phyloP scores from a whole-genome alignment of 2,329 filamentous ascomycete species.

The Rutstroemia sydowiana region DNA sequence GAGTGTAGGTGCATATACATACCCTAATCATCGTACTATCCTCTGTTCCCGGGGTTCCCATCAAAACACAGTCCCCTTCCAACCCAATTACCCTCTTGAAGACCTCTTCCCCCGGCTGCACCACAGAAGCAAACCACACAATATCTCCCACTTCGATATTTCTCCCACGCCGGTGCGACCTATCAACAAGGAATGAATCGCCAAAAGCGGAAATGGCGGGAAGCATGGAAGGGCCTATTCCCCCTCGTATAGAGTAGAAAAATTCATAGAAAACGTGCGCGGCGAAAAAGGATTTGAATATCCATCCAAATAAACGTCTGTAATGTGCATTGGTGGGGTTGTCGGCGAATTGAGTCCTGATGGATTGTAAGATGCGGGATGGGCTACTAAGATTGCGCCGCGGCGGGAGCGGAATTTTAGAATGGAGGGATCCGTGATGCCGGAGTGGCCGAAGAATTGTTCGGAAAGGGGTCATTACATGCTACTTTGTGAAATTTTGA shows the following conservation, averaged over 20 bases:
- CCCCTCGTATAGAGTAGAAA: conserved; percentile 50
- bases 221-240: conserved; percentile 77
- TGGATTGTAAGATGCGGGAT: conserved; percentile 4
- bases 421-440: not conserved
- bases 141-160: conserved; percentile 72
- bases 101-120: conserved; percentile 49
- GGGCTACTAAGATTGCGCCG: conserved; percentile 3
- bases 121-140: conserved; percentile 70
- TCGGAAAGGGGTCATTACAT: conserved; percentile 13
- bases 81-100: conserved; percentile 57
- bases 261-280: conserved; percentile 52
- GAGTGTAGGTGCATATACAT: conserved; percentile 10
- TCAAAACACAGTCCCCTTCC: conserved; percentile 59
- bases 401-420: not conserved
- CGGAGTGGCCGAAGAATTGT: not conserved
- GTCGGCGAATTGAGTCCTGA: conserved; percentile 13
- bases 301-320: conserved; percentile 38
- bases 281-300: conserved; percentile 40
- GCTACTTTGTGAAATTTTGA: not conserved
- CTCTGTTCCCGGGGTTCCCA: conserved; percentile 48
- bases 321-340: conserved; percentile 19
- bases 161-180: conserved; percentile 61
- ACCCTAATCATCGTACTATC: conserved; percentile 51
- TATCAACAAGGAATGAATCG: conserved; percentile 63
- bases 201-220: conserved; percentile 67